Conservation (phyloP, 208 protist species). For the Porcisia hertigi region DNA sequence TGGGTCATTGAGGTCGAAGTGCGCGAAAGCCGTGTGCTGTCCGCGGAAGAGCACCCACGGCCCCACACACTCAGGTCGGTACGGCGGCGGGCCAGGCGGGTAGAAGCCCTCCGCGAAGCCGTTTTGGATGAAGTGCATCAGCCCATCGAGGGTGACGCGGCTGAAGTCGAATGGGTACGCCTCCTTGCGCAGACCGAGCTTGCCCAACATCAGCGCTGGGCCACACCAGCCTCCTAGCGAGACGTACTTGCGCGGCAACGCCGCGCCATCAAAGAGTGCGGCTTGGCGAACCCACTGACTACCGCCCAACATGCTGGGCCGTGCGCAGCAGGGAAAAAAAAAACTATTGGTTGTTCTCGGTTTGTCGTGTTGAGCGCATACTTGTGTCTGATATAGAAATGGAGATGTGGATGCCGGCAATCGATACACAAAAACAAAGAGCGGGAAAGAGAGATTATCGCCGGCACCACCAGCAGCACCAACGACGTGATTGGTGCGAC, state of each 20-base stretch:
- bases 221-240: constrained; percentile 83
- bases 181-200: constrained; percentile 70
- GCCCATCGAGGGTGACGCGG: constrained; percentile 64
- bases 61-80: constrained; percentile 74
- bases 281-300: not conserved
- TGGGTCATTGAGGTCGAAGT: constrained; percentile 77
- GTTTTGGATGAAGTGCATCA: constrained; percentile 60
- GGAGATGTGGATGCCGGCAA: not conserved
- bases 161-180: constrained; percentile 83
- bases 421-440: not conserved
- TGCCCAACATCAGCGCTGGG: constrained; percentile 70
- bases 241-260: constrained; percentile 55
- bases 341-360: not conserved
- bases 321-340: not conserved
- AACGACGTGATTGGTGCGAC: not conserved
- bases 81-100: constrained; percentile 61
- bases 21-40: constrained; percentile 77
- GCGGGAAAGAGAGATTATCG: not conserved
- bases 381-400: not conserved
- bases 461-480: not conserved
- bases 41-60: constrained; percentile 78
- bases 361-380: not conserved
- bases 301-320: not conserved
- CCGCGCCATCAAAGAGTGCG: constrained; percentile 29
- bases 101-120: constrained; percentile 75